Evolutionary conservation across 345 rosid genomes (phyloP).

Genomic region (Excoecaria cochinchinensis): DNA sequence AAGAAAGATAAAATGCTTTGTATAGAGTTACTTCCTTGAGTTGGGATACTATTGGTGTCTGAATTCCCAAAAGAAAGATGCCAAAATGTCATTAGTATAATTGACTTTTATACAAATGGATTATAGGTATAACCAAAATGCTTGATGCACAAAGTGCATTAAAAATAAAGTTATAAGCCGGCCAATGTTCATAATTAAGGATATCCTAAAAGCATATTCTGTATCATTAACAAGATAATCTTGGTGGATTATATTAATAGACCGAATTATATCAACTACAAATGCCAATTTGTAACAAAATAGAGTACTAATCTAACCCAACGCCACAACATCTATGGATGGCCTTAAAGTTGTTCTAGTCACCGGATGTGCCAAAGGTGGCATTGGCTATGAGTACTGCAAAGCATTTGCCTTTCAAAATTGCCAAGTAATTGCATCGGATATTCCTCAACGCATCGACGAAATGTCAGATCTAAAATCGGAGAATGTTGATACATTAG

Average conservation of each 20-base stretch:
- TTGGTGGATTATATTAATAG: not conserved
- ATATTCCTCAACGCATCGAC: slow-evolving; percentile 38
- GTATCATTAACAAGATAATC: slow-evolving; percentile 15
- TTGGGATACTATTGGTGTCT: too few relatives aligned
- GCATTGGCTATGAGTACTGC: slow-evolving; percentile 68
- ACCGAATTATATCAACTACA: not conserved
- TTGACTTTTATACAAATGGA: too few relatives aligned
- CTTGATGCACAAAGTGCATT: not conserved
- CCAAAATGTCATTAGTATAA: too few relatives aligned
- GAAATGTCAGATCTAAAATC: slow-evolving; percentile 43
- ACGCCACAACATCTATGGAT: slow-evolving; percentile 22
- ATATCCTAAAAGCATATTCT: slow-evolving; percentile 32
- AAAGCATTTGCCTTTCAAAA: slow-evolving; percentile 53
- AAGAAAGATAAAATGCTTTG: too few relatives aligned
- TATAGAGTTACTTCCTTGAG: too few relatives aligned
- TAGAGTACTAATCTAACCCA: not conserved
- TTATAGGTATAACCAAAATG: too few relatives aligned
- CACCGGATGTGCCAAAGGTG: slow-evolving; percentile 68
- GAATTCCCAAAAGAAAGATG: too few relatives aligned
- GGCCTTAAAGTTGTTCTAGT: slow-evolving; percentile 52
- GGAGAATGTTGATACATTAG: slow-evolving; percentile 31
- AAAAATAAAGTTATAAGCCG: slow-evolving; percentile 6
- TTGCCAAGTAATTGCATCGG: slow-evolving; percentile 55
- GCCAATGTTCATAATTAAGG: slow-evolving; percentile 23
- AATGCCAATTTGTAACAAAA: not conserved